Percentiles rank a stretch among this genome's conserved stretches.
Conservation (phyloP, 768 basidiomycete species). For the Xanthoconium purpureum region DNA sequence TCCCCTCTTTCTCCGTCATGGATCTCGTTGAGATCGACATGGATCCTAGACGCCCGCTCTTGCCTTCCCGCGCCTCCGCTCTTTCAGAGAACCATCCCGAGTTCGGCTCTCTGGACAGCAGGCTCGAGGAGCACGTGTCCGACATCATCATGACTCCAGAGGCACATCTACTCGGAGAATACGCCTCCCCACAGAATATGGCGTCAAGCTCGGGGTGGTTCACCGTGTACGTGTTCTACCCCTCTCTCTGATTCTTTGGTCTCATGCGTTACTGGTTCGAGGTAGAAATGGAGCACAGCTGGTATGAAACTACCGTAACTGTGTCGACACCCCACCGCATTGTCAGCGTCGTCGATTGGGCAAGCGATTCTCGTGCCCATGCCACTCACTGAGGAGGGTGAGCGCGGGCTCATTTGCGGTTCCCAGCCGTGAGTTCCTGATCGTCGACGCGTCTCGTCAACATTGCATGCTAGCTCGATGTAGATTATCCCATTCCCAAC, state of each 20-base stretch:
- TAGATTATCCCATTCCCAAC: constrained; percentile 22
- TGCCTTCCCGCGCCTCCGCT: constrained; percentile 78
- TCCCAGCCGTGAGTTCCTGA: constrained; percentile 5
- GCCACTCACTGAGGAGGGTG: constrained; percentile 8
- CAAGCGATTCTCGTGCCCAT: constrained; percentile 63
- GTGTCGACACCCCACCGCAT: constrained; percentile 71
- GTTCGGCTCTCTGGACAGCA: constrained; percentile 44
- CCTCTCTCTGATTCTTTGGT: not conserved
- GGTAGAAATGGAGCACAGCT: constrained; percentile 92
- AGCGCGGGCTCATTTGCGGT: constrained; percentile 6
- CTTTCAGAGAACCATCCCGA: constrained; percentile 45
- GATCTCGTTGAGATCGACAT: constrained; percentile 27
- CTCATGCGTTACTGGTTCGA: constrained; percentile 57
- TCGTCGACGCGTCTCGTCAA: not conserved
- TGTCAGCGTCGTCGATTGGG: constrained; percentile 93
- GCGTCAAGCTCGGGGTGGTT: constrained; percentile 66
- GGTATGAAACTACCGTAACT: constrained; percentile 90
- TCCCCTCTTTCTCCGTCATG: constrained; percentile 19
- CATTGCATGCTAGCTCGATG: not conserved
- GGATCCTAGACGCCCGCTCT: constrained; percentile 53
- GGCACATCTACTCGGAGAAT: constrained; percentile 45
- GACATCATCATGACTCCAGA: constrained; percentile 45
- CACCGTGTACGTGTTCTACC: constrained; percentile 37
- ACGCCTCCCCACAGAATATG: constrained; percentile 59
- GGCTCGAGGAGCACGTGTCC: constrained; percentile 49